These are phyloP conservation scores for Backusella morwellensis DNA, from an alignment of 192 early-diverging fungal species.

Conservation along the genomic window DNA sequence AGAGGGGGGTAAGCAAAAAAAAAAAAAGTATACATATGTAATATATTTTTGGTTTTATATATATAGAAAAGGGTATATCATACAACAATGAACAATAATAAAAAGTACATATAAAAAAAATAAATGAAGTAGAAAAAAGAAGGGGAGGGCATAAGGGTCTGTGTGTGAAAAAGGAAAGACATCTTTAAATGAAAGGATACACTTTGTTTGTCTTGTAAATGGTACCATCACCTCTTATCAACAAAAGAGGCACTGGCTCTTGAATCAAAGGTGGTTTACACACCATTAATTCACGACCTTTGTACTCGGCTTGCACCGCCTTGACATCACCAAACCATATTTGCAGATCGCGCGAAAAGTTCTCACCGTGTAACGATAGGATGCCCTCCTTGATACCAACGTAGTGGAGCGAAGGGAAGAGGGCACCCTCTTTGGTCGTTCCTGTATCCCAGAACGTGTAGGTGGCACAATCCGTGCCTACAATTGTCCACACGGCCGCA, in stretches of 20 bases:
- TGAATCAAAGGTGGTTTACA: constrained; percentile 35
- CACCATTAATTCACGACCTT: constrained; percentile 43
- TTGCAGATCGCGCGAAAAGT: constrained; percentile 65
- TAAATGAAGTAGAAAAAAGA: not conserved
- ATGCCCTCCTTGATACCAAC: constrained; percentile 23
- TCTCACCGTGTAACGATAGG: constrained; percentile 66
- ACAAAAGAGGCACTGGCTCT: constrained; percentile 27
- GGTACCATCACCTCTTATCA: constrained; percentile 39
- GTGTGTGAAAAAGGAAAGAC: not conserved
- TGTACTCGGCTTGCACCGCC: constrained; percentile 45
- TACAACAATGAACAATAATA: constrained; percentile 1
- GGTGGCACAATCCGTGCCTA: constrained; percentile 64
- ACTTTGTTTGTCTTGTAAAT: constrained; percentile 36
- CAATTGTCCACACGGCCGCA: constrained; percentile 90
- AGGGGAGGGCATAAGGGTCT: not conserved
- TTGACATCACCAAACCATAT: constrained; percentile 72
- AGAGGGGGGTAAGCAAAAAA: not conserved
- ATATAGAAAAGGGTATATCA: not conserved
- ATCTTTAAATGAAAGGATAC: constrained; percentile 20
- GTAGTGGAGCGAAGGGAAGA: constrained; percentile 40
- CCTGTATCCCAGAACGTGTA: constrained; percentile 37
- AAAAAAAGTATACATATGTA: not conserved
- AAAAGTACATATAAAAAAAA: not conserved
- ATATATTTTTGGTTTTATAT: not conserved
- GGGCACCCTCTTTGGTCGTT: not conserved